A percentile compares a stretch with the other conserved stretches of the same genome.
Conservation (phyloP, 106 monocot genomes). For the Iris macrosiphon region DNA sequence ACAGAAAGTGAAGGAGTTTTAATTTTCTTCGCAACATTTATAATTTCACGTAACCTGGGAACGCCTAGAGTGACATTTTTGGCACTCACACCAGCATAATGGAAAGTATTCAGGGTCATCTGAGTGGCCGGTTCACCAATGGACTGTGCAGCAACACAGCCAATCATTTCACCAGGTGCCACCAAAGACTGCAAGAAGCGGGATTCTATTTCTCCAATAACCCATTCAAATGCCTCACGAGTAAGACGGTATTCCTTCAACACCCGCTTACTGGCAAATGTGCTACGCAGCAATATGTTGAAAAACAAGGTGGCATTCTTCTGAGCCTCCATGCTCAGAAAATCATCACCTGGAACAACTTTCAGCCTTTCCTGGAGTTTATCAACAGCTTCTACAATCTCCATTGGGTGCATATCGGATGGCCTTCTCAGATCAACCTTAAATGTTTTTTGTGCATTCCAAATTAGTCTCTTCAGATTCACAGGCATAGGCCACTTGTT, state of each 20-base stretch:
- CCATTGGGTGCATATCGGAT: slow-evolving; percentile 99
- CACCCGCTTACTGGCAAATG: slow-evolving; percentile 95
- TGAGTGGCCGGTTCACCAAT: slow-evolving; percentile 99
- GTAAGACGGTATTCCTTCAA: slow-evolving; percentile 91
- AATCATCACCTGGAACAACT: slow-evolving; percentile 97
- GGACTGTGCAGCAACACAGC: slow-evolving; percentile 98
- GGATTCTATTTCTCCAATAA: slow-evolving; percentile 98
- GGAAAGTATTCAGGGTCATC: slow-evolving; percentile 99
- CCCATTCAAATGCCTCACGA: slow-evolving; percentile 99
- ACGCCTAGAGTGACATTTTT: slow-evolving; percentile 99
- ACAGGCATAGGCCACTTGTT: slow-evolving; percentile 87
- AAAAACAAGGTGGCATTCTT: slow-evolving; percentile 98
- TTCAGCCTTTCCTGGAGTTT: slow-evolving; percentile 94
- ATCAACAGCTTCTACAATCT: slow-evolving; percentile 98
- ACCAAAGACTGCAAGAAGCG: slow-evolving; percentile 93
- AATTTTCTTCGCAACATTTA: slow-evolving; percentile 98
- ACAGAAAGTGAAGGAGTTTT: slow-evolving; percentile 99
- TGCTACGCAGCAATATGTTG: slow-evolving; percentile 92
- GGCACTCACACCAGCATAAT: slow-evolving; percentile 99
- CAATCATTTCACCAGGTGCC: slow-evolving; percentile 99
- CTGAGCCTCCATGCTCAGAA: slow-evolving; percentile 95
- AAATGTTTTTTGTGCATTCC: slow-evolving; percentile 99
- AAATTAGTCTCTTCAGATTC: slow-evolving; percentile 89
- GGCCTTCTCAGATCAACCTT: slow-evolving; percentile 87
- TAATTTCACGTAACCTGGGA: slow-evolving; percentile 94